These are phyloP conservation scores for Populus nigra DNA, from an alignment of 345 rosid genomes.

Conservation along the genomic window DNA sequence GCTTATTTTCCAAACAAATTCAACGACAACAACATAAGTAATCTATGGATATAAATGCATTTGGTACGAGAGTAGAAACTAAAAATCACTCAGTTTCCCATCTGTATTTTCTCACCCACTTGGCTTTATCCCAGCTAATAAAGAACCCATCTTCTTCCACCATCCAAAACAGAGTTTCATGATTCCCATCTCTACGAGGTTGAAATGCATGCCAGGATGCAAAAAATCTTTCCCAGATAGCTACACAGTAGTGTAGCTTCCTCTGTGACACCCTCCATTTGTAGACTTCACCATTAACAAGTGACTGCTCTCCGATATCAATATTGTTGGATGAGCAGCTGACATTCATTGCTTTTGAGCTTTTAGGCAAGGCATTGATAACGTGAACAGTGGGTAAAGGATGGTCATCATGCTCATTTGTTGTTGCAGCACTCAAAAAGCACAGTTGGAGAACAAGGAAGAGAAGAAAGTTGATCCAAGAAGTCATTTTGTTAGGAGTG, in stretches of 20 bases:
- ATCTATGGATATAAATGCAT: not conserved
- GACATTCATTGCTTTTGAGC: not conserved
- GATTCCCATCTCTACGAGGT: not conserved
- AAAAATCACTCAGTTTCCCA: constrained; percentile 7
- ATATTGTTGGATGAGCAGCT: not conserved
- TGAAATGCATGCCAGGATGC: not conserved
- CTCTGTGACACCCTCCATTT: not conserved
- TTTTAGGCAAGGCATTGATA: constrained; percentile 2
- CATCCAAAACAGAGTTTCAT: not conserved
- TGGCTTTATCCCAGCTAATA: constrained; percentile 6
- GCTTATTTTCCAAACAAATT: not conserved
- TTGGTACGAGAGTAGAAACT: not conserved
- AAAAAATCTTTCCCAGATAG: not conserved
- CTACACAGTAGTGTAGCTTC: not conserved
- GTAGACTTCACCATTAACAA: not conserved
- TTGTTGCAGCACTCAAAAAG: not conserved
- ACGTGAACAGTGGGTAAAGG: not conserved
- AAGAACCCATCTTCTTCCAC: constrained; percentile 13
- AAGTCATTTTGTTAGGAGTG: not conserved
- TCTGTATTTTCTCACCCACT: not conserved
- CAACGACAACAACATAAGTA: not conserved
- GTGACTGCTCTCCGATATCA: too few relatives aligned
- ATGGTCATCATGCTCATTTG: not conserved
- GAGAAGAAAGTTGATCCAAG: not conserved
- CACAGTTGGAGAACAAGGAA: not conserved